Conservation (phyloP, 495 filamentous ascomycete species). For the Neurospora terricola region DNA sequence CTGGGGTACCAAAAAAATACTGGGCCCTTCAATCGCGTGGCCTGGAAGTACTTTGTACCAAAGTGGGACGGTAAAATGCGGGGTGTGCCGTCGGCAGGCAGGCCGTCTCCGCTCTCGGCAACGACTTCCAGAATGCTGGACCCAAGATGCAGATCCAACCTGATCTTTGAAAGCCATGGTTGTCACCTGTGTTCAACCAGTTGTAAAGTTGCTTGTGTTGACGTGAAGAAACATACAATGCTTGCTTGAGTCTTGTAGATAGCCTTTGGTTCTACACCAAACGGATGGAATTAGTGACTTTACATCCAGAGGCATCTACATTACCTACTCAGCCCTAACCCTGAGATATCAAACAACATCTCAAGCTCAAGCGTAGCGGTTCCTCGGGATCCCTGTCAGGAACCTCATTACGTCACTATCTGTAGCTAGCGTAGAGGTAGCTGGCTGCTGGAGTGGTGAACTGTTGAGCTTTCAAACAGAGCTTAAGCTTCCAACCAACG, state of each 20-base stretch:
- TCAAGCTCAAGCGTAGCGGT: not conserved
- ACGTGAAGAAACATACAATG: not conserved
- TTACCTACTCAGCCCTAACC: not conserved
- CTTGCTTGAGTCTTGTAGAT: not conserved
- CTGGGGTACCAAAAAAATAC: not conserved
- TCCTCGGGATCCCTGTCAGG: not conserved
- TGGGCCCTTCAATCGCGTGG: not conserved
- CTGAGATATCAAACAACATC: not conserved
- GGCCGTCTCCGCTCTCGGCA: not conserved
- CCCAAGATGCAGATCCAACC: not conserved
- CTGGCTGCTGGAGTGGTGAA: not conserved
- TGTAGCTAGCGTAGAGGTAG: not conserved
- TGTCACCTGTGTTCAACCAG: not conserved
- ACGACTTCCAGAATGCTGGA: not conserved
- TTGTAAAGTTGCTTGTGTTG: not conserved
- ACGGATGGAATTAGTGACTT: not conserved
- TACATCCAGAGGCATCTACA: not conserved
- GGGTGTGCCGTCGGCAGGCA: not conserved
- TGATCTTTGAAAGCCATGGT: not conserved
- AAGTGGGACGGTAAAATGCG: not conserved
- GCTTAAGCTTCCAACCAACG: not conserved
- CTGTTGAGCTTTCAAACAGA: not conserved
- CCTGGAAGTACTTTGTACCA: not conserved
- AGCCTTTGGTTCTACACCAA: not conserved
- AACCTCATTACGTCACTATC: not conserved